Evolutionary conservation across 306 rosid genomes (phyloP), one percentile per base, ranked within the genome.

Genomic region (Pueraria montana): DNA sequence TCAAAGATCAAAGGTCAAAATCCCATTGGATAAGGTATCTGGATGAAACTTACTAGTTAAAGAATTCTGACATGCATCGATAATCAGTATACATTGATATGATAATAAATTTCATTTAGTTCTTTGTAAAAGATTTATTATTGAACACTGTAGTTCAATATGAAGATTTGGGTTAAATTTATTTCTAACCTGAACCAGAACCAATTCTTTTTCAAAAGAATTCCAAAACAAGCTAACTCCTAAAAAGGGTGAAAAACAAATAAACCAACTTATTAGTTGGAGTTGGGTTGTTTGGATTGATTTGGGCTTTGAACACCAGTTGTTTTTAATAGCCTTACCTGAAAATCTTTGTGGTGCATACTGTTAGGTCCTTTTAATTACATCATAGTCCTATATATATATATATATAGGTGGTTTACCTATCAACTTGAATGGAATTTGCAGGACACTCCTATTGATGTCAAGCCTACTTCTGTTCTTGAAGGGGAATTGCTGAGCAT

Each of bases 361-460:
- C 42, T 43, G 26, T 48, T 77, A 63, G 27, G 38, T 79, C 76
- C 61, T 18, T 24, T 82, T 63, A 38, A 42, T 73, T 58, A 61
- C 52, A 20, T 24, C 59, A n/a, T 16, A 74, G 55, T 81, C 59
- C 42, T 73, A 45, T 30, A 74, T 42, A 52, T n/a, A n/a, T n/a
- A n/a, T n/a, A 36, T 36, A 6, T 64, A 27, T 8, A 36, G 72
- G 27, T 38, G 48, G 72, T 68, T 80, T 75, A 56, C 62, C 17
- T 8, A 55, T 80, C 82, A 74, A 68, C 80, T 53, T 82, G 76
- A 73, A 45, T 83, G 87, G 69, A 74, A 80, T 79, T 77, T 84
- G 87, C 87, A 95, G 99, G 97, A 88, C 80, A 84, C 91, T 34
- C 87, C 90, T 80, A 46, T 89, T 69, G 98, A 95, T 76, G 86